Percentiles rank a stretch among this genome's conserved stretches.
Evolutionary conservation across 345 rosid genomes (phyloP).

Genomic region (Excoecaria cochinchinensis): DNA sequence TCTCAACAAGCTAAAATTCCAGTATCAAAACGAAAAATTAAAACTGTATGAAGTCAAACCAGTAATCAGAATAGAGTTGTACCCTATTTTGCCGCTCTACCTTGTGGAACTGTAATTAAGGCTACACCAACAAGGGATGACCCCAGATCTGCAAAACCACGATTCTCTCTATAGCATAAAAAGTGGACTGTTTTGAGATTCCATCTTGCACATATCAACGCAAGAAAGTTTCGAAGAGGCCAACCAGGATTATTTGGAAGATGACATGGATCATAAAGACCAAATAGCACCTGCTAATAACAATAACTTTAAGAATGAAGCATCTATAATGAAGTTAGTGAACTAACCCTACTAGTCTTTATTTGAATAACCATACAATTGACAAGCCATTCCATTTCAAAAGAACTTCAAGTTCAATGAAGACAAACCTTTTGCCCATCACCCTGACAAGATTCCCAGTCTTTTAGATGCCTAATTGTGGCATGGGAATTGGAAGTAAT

Average conservation of each 20-base stretch:
- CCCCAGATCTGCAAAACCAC: conserved; percentile 80
- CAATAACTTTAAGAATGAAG: conserved; percentile 19
- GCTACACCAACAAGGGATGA: conserved; percentile 87
- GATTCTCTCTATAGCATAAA: conserved; percentile 86
- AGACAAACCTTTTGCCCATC: conserved; percentile 68
- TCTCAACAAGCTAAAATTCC: conserved; percentile 8
- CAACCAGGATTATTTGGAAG: conserved; percentile 90
- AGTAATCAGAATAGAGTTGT: conserved; percentile 24
- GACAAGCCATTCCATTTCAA: conserved; percentile 9
- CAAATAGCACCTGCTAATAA: conserved; percentile 62
- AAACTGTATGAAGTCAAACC: conserved; percentile 14
- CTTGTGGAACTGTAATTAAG: conserved; percentile 53
- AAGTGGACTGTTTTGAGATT: conserved; percentile 59
- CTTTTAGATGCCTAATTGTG: conserved; percentile 60
- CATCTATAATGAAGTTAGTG: not conserved
- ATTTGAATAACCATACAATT: conserved; percentile 1
- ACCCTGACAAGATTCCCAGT: conserved; percentile 61
- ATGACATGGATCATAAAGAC: conserved; percentile 92
- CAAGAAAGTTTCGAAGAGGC: conserved; percentile 92
- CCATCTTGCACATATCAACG: conserved; percentile 75
- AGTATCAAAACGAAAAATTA: not conserved
- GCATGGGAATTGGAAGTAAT: conserved; percentile 57
- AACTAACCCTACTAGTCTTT: not conserved
- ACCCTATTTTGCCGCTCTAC: conserved; percentile 47
- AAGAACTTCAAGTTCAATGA: not conserved